Conservation (phyloP, 495 filamentous ascomycete species). For the Daldinia bambusicola region DNA sequence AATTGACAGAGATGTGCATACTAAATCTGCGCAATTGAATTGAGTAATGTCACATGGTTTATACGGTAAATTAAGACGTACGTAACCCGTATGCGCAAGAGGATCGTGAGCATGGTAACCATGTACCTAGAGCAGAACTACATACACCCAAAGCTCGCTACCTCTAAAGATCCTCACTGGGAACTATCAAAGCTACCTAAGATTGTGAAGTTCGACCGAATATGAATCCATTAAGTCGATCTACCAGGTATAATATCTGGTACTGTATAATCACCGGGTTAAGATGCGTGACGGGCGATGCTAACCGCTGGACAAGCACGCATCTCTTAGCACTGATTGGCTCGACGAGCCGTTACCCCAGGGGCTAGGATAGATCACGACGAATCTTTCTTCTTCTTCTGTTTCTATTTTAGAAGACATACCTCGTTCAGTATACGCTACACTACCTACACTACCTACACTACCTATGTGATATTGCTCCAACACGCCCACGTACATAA, state of each 20-base stretch:
- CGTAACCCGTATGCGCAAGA: background rate
- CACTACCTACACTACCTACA: no score
- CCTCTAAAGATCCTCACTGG: background rate
- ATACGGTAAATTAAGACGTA: no score
- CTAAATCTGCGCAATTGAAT: background rate
- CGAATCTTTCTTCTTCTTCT: constrained; percentile 3
- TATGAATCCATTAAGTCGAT: background rate
- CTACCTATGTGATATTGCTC: constrained; percentile 5
- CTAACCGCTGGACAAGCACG: constrained; percentile 12
- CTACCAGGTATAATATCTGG: background rate
- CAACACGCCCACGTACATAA: constrained; percentile 22
- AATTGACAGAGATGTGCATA: constrained; percentile 6
- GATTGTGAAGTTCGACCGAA: background rate
- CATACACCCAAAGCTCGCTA: background rate
- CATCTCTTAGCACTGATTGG: constrained; percentile 29
- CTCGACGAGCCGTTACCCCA: background rate
- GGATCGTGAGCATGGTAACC: background rate
- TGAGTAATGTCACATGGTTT: background rate
- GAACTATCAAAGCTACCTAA: background rate
- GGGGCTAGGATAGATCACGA: constrained; percentile 11
- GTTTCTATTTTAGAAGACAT: constrained; percentile 36
- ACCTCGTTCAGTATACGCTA: constrained; percentile 17
- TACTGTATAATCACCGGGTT: constrained; percentile 18
- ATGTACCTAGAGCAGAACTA: background rate
- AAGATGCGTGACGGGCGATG: constrained; percentile 23